Evolutionary conservation across 2,329 filamentous ascomycete genomes (phyloP), one percentile per base, ranked within the genome.

Genomic region (Microcyclosporella mali): DNA sequence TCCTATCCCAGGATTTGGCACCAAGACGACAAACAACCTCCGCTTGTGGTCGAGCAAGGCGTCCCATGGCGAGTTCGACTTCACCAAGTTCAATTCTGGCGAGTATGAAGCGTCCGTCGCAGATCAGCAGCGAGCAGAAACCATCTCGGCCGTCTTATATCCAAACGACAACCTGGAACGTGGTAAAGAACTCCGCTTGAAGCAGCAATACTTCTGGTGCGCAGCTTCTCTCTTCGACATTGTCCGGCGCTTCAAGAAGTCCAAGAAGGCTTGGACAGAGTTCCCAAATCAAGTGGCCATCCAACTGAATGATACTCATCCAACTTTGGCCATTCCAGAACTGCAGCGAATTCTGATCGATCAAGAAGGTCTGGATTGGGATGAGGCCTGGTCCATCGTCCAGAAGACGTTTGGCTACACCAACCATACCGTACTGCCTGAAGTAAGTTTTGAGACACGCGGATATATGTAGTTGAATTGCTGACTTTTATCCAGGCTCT

Each of bases 131-230:
- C 84, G 87, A 45, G 92, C 92, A n/a, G 92, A 98, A 73, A 97
- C 90, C 42, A 98, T 98, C 70, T 95, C 89, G 40, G 90, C 90
- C 25, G 92, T 98, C 11, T 71, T 98, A 33, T 98, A 98, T 63
- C 92, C 92, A 47, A 98, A 98, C 61, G 90, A 97, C 68, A 97
- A 95, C 67, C 78, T 98, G 33, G 90, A 97, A 54, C 80, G 88
- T 53, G 92, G 92, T 50, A 98, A 98, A 69, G 92, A 98, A 72
- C 80, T 98, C 51, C 87, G 92, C 41, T 70, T 98, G 66, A 98
- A 98, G 78, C 92, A 98, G 67, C 92, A 98, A 67, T 98, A 98
- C 75, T 98, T 98, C 72, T 98, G 92, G 92, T 94, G 95, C 61
- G 89, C 92, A 40, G 92, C 92, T 12, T 98, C 92, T 12, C 77